phyloP scores from a whole-genome alignment of 2,329 filamentous ascomycete genomes.

The Chrysoporthe cubensis region DNA sequence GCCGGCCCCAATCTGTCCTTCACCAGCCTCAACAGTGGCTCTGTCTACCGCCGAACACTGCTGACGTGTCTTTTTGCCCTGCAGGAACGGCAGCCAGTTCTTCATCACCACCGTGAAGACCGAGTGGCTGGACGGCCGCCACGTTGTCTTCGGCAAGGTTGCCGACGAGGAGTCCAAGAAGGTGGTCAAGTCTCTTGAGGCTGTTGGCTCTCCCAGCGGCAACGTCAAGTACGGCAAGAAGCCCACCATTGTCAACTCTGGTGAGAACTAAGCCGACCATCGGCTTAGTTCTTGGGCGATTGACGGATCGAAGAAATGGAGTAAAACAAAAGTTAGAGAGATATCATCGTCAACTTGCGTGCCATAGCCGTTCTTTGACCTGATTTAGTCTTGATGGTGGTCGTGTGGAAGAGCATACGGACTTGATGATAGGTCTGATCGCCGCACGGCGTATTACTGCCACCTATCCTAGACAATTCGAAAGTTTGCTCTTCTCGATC shows the following conservation, averaged over 20 bases:
- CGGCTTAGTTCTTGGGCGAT: conserved; percentile 13
- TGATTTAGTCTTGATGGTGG: conserved; percentile 4
- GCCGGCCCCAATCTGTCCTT: no score
- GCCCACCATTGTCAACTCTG: conserved; percentile 61
- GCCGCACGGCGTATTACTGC: conserved; percentile 13
- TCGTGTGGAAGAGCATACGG: conserved; percentile 17
- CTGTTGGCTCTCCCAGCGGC: conserved; percentile 59
- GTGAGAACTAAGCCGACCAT: conserved; percentile 47
- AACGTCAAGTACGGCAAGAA: conserved; percentile 59
- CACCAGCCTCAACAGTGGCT: no score
- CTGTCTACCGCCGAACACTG: no score
- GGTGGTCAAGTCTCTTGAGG: conserved; percentile 65
- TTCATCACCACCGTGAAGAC: conserved; percentile 95
- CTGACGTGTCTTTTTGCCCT: conserved; percentile 39
- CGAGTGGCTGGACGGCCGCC: conserved; percentile 80
- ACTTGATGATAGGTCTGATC: conserved; percentile 17
- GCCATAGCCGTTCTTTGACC: conserved; percentile 7
- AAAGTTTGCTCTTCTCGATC: conserved; percentile 20
- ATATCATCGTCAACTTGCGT: conserved; percentile 8
- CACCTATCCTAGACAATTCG: conserved; percentile 18
- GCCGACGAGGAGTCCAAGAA: conserved; percentile 52
- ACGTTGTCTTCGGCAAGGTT: conserved; percentile 85
- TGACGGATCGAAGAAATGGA: not conserved
- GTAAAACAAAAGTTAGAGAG: conserved; percentile 2
- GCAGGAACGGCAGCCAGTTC: conserved; percentile 96